Evolutionary conservation across 1,284 basidiomycete species (phyloP).

Genomic region (Kwoniella shivajii): DNA sequence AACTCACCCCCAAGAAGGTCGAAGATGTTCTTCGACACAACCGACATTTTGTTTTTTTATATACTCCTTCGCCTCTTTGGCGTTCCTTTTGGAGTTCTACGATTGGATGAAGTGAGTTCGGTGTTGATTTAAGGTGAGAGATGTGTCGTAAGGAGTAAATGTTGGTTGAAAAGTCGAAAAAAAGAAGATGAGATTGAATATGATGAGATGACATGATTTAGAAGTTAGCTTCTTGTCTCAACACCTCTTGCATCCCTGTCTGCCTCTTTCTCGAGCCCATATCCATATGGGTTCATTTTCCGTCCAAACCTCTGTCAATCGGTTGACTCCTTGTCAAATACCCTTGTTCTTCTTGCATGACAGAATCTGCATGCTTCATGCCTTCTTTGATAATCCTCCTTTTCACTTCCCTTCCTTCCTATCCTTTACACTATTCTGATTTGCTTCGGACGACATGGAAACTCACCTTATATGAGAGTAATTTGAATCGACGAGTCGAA

Average conservation of each 20-base stretch:
- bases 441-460: not conserved
- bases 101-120: slow-evolving; percentile 14
- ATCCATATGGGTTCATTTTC: too few relatives aligned
- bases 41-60: slow-evolving; percentile 46
- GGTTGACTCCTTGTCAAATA: too few relatives aligned
- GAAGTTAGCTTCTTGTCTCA: too few relatives aligned
- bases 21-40: slow-evolving; percentile 56
- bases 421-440: not conserved
- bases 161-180: not conserved
- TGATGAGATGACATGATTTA: too few relatives aligned
- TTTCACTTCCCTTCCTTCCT: not conserved
- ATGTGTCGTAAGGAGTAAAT: not conserved
- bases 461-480: slow-evolving; percentile 14
- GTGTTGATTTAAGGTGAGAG: not conserved
- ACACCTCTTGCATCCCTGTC: too few relatives aligned
- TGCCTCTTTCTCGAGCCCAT: too few relatives aligned
- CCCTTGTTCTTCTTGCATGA: not conserved
- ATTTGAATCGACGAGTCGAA: slow-evolving; percentile 11
- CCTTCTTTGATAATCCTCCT: not conserved
- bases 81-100: slow-evolving; percentile 16
- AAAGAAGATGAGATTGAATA: too few relatives aligned
- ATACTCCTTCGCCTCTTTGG: slow-evolving; percentile 12
- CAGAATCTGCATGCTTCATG: not conserved
- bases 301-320: too few relatives aligned
- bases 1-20: slow-evolving; percentile 55